Conservation (phyloP, 345 rosid species). For the Populus deltoides region DNA sequence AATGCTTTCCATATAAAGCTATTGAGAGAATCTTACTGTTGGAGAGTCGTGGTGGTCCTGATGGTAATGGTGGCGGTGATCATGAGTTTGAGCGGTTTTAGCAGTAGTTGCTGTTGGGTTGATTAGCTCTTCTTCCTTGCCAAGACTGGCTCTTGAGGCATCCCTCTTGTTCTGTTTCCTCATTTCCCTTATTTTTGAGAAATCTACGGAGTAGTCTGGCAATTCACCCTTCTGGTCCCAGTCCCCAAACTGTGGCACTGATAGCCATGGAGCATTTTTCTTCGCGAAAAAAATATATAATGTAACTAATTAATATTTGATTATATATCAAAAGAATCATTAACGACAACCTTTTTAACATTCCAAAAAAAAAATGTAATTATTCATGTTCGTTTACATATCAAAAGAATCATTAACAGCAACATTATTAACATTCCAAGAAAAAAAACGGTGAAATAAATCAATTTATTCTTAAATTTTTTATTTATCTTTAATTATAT, state of each 20-base stretch:
- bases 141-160: slow-evolving; percentile 81
- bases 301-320: not conserved
- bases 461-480: no score
- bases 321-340: not conserved
- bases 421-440: not conserved
- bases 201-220: slow-evolving; percentile 91
- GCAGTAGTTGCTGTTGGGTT: slow-evolving; percentile 49
- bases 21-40: slow-evolving; percentile 47
- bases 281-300: slow-evolving; percentile 8
- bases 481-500: no score
- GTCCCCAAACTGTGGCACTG: slow-evolving; percentile 95
- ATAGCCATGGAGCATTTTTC: slow-evolving; percentile 81
- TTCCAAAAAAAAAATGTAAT: not conserved
- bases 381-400: not conserved
- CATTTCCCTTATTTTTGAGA: slow-evolving; percentile 87
- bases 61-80: slow-evolving; percentile 31
- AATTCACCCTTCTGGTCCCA: slow-evolving; percentile 91
- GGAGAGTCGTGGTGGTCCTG: slow-evolving; percentile 48
- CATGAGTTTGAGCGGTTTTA: slow-evolving; percentile 28
- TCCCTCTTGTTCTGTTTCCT: slow-evolving; percentile 96
- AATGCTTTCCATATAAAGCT: not conserved
- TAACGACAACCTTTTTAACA: no score
- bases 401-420: not conserved
- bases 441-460: no score
- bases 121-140: slow-evolving; percentile 80